Conservation (phyloP, 2,329 filamentous ascomycete genomes). For the Scolecobasidium constrictum region DNA sequence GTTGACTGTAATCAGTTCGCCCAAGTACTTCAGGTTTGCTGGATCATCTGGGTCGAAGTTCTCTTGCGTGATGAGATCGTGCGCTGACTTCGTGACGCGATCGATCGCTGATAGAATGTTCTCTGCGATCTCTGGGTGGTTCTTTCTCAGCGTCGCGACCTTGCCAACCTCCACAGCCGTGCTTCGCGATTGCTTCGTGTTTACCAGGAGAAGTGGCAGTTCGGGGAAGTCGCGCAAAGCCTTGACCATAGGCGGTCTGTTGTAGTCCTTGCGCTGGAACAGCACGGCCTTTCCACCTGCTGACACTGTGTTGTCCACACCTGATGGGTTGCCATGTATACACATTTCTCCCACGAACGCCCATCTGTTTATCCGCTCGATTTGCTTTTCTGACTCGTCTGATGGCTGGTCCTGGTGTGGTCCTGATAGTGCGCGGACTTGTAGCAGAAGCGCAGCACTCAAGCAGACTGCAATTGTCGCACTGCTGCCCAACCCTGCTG, state of each 20-base stretch:
- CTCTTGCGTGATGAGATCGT: constrained; percentile 44
- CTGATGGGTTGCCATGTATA: constrained; percentile 93
- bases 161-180: constrained; percentile 81
- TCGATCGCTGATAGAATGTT: constrained; percentile 81
- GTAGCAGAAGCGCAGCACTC: constrained; percentile 70
- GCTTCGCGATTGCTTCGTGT: constrained; percentile 79
- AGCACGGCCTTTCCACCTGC: constrained; percentile 90
- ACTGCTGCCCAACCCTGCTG: constrained; percentile 83
- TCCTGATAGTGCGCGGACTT: constrained; percentile 77
- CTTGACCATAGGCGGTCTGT: constrained; percentile 63
- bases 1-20: constrained; percentile 85
- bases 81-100: constrained; percentile 50
- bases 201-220: constrained; percentile 77
- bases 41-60: constrained; percentile 57
- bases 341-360: constrained; percentile 95
- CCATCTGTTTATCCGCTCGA: constrained; percentile 96
- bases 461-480: constrained; percentile 90
- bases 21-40: constrained; percentile 59
- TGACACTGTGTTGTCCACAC: constrained; percentile 92
- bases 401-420: constrained; percentile 85
- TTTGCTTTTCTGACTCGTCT: constrained; percentile 77
- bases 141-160: constrained; percentile 59
- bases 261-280: constrained; percentile 72
- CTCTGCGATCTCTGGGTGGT: constrained; percentile 67
- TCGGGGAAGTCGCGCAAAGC: constrained; percentile 84